Conservation (phyloP, 2,329 filamentous ascomycete species). For the Sporothrix phasma region DNA sequence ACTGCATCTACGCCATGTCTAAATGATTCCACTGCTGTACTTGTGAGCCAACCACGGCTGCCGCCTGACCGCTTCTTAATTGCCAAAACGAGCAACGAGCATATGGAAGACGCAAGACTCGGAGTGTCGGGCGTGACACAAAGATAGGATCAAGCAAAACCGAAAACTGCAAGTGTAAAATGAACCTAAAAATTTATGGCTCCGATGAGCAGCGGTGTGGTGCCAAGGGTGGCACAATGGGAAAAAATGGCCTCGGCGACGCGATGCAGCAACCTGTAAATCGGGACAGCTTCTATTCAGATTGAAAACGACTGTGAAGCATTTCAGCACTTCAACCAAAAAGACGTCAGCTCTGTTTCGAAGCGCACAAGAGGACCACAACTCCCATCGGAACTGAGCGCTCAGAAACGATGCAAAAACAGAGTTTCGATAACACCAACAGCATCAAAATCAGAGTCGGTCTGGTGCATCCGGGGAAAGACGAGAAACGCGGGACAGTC, state of each 20-base stretch:
- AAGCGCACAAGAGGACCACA: neutral
- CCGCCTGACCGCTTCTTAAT: slow-evolving; percentile 1
- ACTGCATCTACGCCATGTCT: neutral
- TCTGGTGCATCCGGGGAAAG: slow-evolving; percentile 30
- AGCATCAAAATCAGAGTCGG: no score
- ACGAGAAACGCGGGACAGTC: neutral
- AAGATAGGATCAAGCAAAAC: neutral
- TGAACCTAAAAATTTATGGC: no score
- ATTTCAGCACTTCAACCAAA: neutral
- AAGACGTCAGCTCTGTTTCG: neutral
- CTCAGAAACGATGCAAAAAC: no score
- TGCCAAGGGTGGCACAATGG: neutral
- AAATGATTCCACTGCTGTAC: neutral
- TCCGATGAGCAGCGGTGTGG: neutral
- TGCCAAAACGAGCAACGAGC: neutral
- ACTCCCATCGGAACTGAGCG: no score
- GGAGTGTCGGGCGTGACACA: neutral
- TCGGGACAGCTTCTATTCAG: neutral
- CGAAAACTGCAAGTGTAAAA: no score
- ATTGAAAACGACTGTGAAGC: neutral
- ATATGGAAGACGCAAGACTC: neutral
- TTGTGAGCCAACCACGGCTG: neutral
- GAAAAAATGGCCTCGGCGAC: neutral
- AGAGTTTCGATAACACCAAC: no score
- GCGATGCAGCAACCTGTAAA: neutral